Base-by-base conservation (phyloP, 2,329 filamentous ascomycete species). In the Pseudogymnoascus verrucosus region DNA sequence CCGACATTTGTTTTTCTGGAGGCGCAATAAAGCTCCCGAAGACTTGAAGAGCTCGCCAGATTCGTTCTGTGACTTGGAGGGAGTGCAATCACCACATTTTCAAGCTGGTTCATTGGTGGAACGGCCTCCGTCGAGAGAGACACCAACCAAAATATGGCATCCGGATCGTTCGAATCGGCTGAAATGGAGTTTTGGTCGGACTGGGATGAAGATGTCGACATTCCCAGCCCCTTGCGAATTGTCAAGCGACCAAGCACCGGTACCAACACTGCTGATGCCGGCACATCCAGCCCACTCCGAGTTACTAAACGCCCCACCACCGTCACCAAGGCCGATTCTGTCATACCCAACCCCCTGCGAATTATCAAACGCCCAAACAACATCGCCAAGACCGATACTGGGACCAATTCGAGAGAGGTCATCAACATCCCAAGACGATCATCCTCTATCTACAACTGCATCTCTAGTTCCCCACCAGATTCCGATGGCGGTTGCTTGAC, bases 21-120 rank as follows among this genome's bases (percentile, higher is more conserved):
- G n/a, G 19, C 19, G 57, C 4, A 39, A 39, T 65, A 68, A 64
- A 68, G 67, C 64, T 68, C 69, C 70, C 62, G 68, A 74, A 39
- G 69, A 79, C 39, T 71, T 74, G 62, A 63, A 76, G n/a, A 71
- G 74, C 64, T 65, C 67, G 7, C 70, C 74, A 7, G 75, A 78
- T 64, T 74, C 73, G 7, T 76, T 74, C 73, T 65, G 65, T 54
- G 75, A 76, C 57, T 69, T 76, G 14, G 74, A 71, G 62, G 74
- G 73, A 60, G 47, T 65, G 64, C 26, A 71, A 72, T 42, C 71
- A 71, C 42, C 67, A 66, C 11, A 73, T 70, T 19, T 73, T 70
- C 42, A 64, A 61, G 65, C 73, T 21, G 71, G 72, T 59, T 65
- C 57, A 14, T 70, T 71, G 39, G 69, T 69, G 23, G 67, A 63